These are phyloP conservation scores for Nyssa sinensis DNA, from an alignment of 148 eudicot genomes.

Conservation along the genomic window DNA sequence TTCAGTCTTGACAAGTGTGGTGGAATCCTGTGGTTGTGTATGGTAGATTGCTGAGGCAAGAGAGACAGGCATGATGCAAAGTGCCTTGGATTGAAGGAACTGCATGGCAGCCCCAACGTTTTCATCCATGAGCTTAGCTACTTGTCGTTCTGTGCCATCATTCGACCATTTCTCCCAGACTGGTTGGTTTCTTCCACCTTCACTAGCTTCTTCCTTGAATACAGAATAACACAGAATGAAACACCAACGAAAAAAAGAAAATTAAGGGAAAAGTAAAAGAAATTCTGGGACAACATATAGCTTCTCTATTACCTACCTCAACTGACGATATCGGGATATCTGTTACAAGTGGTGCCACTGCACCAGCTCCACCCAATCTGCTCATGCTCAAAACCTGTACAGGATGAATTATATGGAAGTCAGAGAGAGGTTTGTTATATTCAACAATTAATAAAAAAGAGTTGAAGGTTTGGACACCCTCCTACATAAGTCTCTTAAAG, in stretches of 20 bases:
- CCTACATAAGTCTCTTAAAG: too few relatives aligned
- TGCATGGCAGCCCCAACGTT: constrained; percentile 98
- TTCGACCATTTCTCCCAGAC: constrained; percentile 99
- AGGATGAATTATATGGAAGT: too few relatives aligned
- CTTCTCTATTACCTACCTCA: constrained; percentile 45
- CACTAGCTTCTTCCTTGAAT: constrained; percentile 67
- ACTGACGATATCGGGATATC: constrained; percentile 62
- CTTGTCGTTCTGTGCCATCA: constrained; percentile 97
- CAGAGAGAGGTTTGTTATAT: neutral
- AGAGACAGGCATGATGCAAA: constrained; percentile 95
- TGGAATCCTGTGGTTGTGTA: constrained; percentile 66
- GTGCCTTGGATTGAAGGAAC: constrained; percentile 94
- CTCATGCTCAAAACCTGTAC: constrained; percentile 73
- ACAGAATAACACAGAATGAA: neutral
- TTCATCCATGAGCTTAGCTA: constrained; percentile 97
- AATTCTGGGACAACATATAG: neutral
- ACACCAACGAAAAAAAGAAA: too few relatives aligned
- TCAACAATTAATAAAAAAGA: neutral
- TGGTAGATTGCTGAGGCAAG: constrained; percentile 95
- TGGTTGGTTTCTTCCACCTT: constrained; percentile 68
- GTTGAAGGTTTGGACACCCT: neutral
- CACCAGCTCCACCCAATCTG: constrained; percentile 78
- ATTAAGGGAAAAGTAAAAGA: neutral
- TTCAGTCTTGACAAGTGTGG: constrained; percentile 70
- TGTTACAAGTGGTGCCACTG: constrained; percentile 69